Base-by-base conservation (phyloP, 2,329 filamentous ascomycete species). In the Didymella sp. region DNA sequence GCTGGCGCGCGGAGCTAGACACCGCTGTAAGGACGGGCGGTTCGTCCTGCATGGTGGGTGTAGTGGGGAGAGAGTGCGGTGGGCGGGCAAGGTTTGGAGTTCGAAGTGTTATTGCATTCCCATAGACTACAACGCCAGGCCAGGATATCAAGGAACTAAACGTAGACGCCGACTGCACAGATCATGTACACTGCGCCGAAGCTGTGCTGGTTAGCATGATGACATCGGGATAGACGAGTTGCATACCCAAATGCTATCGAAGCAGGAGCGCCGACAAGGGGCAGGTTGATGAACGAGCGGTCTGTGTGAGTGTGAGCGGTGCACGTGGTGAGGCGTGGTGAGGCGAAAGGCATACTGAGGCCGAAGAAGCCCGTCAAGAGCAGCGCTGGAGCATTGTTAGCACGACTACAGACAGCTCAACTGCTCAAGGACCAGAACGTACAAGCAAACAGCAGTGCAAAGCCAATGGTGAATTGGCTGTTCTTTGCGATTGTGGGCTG, bases 121-220 rank as follows among this genome's bases (percentile, higher is more conserved):
- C 67, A 66, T 74, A 75, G 63, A 76, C 68, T 75, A 76, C 70
- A 73, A 72, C 69, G 70, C 69, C 69, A 61, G 61, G 56, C 58
- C 58, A 63, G 61, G 49, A 59, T 51, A 60, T 60, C 50, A 54
- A 41, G 45, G n/a, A 51, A 54, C 79, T 86, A 99, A 77, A 99
- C 92, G 87, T 99, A 98, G 74, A 99, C 95, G 76, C 95, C 95
- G 76, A 95, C 95, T 59, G 93, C 95, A 80, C 95, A 99, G 80
- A 99, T 98, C 89, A 97, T 96, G 80, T 95, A 97, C 42, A 99
- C 92, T 47, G 94, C 89, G 69, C 95, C 95, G 77, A 96, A 90
- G 47, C 94, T 97, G 35, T n/a, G 42, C 24, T 42, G 31, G 44
- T 38, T 22, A 51, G 56, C 45, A 46, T 37, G 44, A 6, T 24